Conservation (phyloP, 176 grass and related monocot species). For the Raddia guianensis region DNA sequence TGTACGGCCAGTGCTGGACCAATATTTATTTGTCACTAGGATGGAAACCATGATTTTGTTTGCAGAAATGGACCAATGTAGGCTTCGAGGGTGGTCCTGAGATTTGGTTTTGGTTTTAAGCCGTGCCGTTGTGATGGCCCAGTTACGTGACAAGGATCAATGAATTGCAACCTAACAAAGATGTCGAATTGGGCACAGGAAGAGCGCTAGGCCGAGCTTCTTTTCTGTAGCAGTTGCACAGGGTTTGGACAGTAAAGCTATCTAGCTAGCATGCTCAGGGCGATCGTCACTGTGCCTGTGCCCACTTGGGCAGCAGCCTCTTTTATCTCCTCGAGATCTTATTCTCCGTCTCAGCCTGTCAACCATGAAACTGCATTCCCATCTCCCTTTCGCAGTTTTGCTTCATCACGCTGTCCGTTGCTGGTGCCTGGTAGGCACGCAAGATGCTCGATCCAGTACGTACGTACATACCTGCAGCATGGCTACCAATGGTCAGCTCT, state of each 20-base stretch:
- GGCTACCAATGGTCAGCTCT: background rate
- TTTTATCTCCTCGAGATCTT: background rate
- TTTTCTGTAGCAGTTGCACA: background rate
- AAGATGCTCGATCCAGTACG: background rate
- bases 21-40: slow-evolving; percentile 9
- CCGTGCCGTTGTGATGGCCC: slow-evolving; percentile 28
- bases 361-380: background rate
- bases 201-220: background rate
- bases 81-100: slow-evolving; percentile 38
- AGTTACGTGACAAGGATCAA: slow-evolving; percentile 6
- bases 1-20: slow-evolving; percentile 9
- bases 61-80: slow-evolving; percentile 53
- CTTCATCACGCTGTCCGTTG: background rate
- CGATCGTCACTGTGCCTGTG: background rate
- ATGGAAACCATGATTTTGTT: slow-evolving; percentile 31
- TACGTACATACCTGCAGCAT: background rate
- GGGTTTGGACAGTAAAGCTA: slow-evolving; percentile 14
- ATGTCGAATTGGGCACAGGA: slow-evolving; percentile 2
- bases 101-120: slow-evolving; percentile 29
- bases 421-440: background rate
- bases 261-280: background rate
- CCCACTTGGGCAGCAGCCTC: background rate
- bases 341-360: background rate
- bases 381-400: background rate
- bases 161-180: slow-evolving; percentile 42